Conservation (phyloP, 2,329 filamentous ascomycete genomes). For the Hortaea sp. region DNA sequence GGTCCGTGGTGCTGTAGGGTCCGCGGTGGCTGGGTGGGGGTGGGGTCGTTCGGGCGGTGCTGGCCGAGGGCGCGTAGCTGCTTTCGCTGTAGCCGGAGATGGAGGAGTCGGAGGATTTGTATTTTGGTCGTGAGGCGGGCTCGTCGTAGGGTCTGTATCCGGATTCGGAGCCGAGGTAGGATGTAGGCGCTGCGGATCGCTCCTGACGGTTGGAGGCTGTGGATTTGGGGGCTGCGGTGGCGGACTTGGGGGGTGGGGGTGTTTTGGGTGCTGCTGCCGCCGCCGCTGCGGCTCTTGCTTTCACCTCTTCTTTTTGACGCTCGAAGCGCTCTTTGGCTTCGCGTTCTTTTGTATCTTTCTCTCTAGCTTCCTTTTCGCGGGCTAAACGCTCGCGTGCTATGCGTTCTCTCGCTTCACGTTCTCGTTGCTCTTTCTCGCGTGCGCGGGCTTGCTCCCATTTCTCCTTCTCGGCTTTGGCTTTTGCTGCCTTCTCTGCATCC, state of each 20-base stretch:
- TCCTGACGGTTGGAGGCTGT: slow-evolving; percentile 30
- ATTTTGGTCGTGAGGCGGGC: slow-evolving; percentile 32
- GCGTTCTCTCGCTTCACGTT: slow-evolving; percentile 38
- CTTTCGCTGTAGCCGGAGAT: slow-evolving; percentile 61
- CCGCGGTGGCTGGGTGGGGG: slow-evolving; percentile 62
- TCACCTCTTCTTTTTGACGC: slow-evolving; percentile 19
- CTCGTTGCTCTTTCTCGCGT: slow-evolving; percentile 38
- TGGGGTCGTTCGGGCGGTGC: slow-evolving; percentile 69
- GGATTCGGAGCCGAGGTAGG: slow-evolving; percentile 52
- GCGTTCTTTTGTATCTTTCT: slow-evolving; percentile 31
- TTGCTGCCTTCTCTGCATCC: slow-evolving; percentile 36
- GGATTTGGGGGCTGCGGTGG: slow-evolving; percentile 8
- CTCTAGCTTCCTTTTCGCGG: slow-evolving; percentile 28
- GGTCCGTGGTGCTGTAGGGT: slow-evolving; percentile 78
- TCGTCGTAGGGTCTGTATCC: slow-evolving; percentile 24
- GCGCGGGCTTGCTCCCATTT: slow-evolving; percentile 42
- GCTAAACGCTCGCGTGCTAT: slow-evolving; percentile 29
- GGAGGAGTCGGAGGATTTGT: slow-evolving; percentile 26
- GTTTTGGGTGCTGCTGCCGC: slow-evolving; percentile 36
- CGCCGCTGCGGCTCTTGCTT: slow-evolving; percentile 21
- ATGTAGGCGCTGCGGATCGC: slow-evolving; percentile 42
- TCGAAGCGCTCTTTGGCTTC: slow-evolving; percentile 26
- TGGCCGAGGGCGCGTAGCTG: slow-evolving; percentile 76
- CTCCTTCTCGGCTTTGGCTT: slow-evolving; percentile 39
- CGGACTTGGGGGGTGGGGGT: slow-evolving; percentile 25